phyloP scores from a whole-genome alignment of 2,329 filamentous ascomycete species.

The Blastomyces emzantsi region DNA sequence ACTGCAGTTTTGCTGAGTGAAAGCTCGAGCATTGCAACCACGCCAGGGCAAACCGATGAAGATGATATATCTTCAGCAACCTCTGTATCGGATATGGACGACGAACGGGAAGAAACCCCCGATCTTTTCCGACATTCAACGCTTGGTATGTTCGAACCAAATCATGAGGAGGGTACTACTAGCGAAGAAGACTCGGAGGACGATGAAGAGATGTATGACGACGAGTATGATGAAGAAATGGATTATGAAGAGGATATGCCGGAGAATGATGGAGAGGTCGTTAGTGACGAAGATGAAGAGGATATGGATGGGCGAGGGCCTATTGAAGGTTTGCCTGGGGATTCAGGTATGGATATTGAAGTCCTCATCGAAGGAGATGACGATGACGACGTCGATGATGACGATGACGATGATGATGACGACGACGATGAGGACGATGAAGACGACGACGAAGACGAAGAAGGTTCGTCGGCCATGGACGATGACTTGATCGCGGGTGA shows the following conservation, averaged over 20 bases:
- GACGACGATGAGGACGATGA: slow-evolving; percentile 49
- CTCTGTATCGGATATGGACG: slow-evolving; percentile 79
- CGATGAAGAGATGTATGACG: slow-evolving; percentile 87
- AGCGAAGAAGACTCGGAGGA: slow-evolving; percentile 56
- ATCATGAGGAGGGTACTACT: slow-evolving; percentile 70
- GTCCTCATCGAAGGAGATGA: slow-evolving; percentile 72
- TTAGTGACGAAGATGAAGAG: slow-evolving; percentile 81
- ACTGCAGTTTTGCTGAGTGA: slow-evolving; percentile 81
- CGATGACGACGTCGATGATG: slow-evolving; percentile 52
- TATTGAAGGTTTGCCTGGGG: slow-evolving; percentile 55
- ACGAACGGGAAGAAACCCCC: slow-evolving; percentile 86
- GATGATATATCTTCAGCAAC: slow-evolving; percentile 83
- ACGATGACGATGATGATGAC: slow-evolving; percentile 48
- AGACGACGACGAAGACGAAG: slow-evolving; percentile 49
- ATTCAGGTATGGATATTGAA: slow-evolving; percentile 64
- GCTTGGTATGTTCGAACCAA: slow-evolving; percentile 84
- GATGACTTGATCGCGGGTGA: slow-evolving; percentile 45
- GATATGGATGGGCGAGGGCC: slow-evolving; percentile 71
- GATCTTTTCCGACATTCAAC: slow-evolving; percentile 96
- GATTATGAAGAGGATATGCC: slow-evolving; percentile 80
- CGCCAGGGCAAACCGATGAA: slow-evolving; percentile 62
- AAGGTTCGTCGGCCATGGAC: slow-evolving; percentile 53
- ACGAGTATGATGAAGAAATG: slow-evolving; percentile 82
- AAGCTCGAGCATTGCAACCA: slow-evolving; percentile 61
- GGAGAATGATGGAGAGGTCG: slow-evolving; percentile 70